Evolutionary conservation across 2,329 filamentous ascomycete species (phyloP), one percentile per base, ranked within the genome.

Genomic region (Penicillium corylophilum): DNA sequence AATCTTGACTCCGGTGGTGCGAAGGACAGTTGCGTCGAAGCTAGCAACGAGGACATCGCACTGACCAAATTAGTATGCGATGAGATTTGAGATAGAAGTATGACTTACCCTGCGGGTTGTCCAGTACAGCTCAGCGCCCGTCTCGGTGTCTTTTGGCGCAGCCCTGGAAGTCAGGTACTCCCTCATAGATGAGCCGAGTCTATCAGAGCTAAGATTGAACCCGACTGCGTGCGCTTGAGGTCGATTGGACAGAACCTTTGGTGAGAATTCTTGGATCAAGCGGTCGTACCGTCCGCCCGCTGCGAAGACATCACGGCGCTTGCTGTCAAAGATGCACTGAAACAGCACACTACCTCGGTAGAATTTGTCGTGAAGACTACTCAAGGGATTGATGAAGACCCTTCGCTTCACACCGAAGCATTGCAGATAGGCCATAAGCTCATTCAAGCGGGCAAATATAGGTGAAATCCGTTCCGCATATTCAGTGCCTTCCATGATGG

Each of bases 211-310:
- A 36, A 97, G 77, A 64, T 91, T 95, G 67, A 97, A 93, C 1
- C 95, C 94, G 10, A 97, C 94, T 5, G 90, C 93, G 66, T 95
- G 90, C 18, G 84, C 83, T 62, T 86, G 84, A 49, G 83, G 79
- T 39, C 82, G 77, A 50, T 81, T 82, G 22, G 79, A 80, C 36
- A 83, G 79, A 38, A 85, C 82, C 57, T 85, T 87, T 5, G 89
- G 88, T 8, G 86, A 83, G 65, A 95, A 89, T 54, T 95, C 89
- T 67, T 86, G 85, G 58, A 99, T 93, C 18, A 99, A 76, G 43
- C 85, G 84, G 68, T 99, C 95, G 68, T 99, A 99, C 44, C 94
- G 84, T 2, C 94, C 94, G 45, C 95, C 94, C 28, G 92, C 94
- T 5, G 93, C 94, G 65, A 97, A 90, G 0, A 97, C 89, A 61